Evolutionary conservation across 345 rosid species (phyloP).

Genomic region (Melaleuca quinquenervia): DNA sequence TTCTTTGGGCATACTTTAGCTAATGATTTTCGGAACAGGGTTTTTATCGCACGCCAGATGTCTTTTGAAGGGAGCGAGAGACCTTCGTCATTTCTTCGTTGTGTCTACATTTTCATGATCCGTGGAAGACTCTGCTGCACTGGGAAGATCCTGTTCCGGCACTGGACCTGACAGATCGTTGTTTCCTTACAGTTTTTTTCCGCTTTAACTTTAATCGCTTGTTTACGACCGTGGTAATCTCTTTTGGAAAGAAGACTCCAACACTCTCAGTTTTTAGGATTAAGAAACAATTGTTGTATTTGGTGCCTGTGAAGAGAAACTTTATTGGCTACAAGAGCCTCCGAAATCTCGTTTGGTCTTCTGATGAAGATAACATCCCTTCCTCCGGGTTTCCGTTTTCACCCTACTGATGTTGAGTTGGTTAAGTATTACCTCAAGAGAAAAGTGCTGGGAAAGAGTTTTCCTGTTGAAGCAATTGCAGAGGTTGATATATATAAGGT

Average conservation of each 20-base stretch:
- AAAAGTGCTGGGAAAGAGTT: slow-evolving; percentile 43
- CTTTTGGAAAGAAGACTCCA: not conserved
- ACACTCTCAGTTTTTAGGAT: not conserved
- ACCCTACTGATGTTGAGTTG: slow-evolving; percentile 74
- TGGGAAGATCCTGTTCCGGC: slow-evolving; percentile 38
- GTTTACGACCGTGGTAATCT: not conserved
- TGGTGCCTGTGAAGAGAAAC: not conserved
- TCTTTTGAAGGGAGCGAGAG: slow-evolving; percentile 23
- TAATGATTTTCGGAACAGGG: slow-evolving; percentile 21
- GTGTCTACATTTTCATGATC: slow-evolving; percentile 58
- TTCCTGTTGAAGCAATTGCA: slow-evolving; percentile 26
- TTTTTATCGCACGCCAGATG: slow-evolving; percentile 26
- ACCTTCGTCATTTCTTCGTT: slow-evolving; percentile 26
- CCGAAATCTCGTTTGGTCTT: not conserved
- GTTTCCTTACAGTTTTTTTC: not conserved
- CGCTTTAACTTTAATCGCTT: not conserved
- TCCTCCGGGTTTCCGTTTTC: slow-evolving; percentile 74
- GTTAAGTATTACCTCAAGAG: slow-evolving; percentile 54
- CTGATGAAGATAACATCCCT: slow-evolving; percentile 26
- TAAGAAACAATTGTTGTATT: not conserved
- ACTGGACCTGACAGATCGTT: slow-evolving; percentile 51
- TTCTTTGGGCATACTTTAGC: not conserved
- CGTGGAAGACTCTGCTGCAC: slow-evolving; percentile 61
- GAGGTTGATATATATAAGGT: slow-evolving; percentile 52
- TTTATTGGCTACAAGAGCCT: not conserved